Percentiles rank a stretch among this genome's conserved stretches.
Conservation (phyloP, 345 rosid genomes). For the Salix viminalis region DNA sequence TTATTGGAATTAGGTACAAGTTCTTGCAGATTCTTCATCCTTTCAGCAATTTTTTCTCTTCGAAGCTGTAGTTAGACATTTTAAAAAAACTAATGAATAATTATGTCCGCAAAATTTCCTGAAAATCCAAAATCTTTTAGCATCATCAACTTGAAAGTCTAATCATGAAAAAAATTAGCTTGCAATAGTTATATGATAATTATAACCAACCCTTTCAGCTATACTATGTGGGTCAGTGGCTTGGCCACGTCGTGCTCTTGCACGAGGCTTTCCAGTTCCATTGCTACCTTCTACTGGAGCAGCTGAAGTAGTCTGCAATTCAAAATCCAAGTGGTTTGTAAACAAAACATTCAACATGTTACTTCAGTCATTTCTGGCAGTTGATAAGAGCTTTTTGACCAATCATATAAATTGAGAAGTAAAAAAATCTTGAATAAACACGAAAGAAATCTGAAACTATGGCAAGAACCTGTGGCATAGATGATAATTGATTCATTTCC, state of each 20-base stretch:
- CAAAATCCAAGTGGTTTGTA: slow-evolving; percentile 1
- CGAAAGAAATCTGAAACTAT: background rate
- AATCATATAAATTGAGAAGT: background rate
- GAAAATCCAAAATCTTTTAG: background rate
- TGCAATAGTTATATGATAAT: background rate
- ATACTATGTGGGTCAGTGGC: slow-evolving; percentile 27
- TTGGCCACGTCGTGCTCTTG: slow-evolving; percentile 22
- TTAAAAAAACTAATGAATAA: background rate
- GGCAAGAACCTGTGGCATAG: slow-evolving; percentile 25
- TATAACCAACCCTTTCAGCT: slow-evolving; percentile 23
- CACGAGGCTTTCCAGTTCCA: slow-evolving; percentile 41
- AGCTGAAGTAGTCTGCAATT: slow-evolving; percentile 26
- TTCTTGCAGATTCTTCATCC: slow-evolving; percentile 26
- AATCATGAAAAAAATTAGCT: background rate
- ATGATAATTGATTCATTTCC: slow-evolving; percentile 13
- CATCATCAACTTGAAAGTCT: background rate
- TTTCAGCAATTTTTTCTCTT: slow-evolving; percentile 21
- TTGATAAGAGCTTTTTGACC: background rate
- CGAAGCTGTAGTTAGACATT: slow-evolving; percentile 12
- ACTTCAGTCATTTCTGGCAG: background rate
- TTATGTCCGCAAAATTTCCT: background rate
- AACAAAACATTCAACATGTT: background rate
- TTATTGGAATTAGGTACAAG: slow-evolving; percentile 19
- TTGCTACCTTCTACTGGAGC: slow-evolving; percentile 20
- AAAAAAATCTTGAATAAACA: background rate